A percentile compares a stretch with the other conserved stretches of the same genome.
Evolutionary conservation across 371 early-diverging fungal genomes (phyloP).

Genomic region (Rhizopus stolonifer): DNA sequence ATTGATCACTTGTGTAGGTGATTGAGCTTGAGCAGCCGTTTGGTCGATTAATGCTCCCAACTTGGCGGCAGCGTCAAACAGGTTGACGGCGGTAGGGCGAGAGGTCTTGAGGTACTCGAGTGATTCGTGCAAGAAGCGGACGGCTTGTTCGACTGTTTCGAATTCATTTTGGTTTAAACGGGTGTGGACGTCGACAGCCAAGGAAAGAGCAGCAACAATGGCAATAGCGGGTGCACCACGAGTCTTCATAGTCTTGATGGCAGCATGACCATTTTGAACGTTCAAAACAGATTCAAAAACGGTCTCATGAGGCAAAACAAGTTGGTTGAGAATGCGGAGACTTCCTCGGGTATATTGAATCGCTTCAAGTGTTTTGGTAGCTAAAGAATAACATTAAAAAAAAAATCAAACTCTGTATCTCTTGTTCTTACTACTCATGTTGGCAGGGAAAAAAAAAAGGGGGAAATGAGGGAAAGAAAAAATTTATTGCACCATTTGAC

Average conservation of each 20-base stretch:
- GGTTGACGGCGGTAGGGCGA: slow-evolving; percentile 95
- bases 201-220: slow-evolving; percentile 89
- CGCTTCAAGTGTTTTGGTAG: slow-evolving; percentile 64
- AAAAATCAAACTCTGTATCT: too few relatives aligned
- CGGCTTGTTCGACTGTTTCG: slow-evolving; percentile 42
- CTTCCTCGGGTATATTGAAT: slow-evolving; percentile 72
- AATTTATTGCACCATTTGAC: too few relatives aligned
- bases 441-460: too few relatives aligned
- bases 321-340: slow-evolving; percentile 87
- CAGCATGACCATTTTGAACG: slow-evolving; percentile 79
- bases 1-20: slow-evolving; percentile 43
- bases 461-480: too few relatives aligned
- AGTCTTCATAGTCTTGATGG: slow-evolving; percentile 93
- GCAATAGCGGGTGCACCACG: slow-evolving; percentile 97
- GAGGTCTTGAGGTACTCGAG: slow-evolving; percentile 85
- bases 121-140: slow-evolving; percentile 56
- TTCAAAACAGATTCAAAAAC: slow-evolving; percentile 70
- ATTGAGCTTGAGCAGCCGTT: slow-evolving; percentile 16
- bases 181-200: slow-evolving; percentile 80
- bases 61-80: slow-evolving; percentile 88
- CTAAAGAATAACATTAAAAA: too few relatives aligned
- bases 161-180: slow-evolving; percentile 37
- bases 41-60: slow-evolving; percentile 49
- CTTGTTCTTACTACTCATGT: too few relatives aligned
- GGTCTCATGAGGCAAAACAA: slow-evolving; percentile 86